Conservation (phyloP, 352 stramenopile genomes). For the Sclerospora graminicola region DNA sequence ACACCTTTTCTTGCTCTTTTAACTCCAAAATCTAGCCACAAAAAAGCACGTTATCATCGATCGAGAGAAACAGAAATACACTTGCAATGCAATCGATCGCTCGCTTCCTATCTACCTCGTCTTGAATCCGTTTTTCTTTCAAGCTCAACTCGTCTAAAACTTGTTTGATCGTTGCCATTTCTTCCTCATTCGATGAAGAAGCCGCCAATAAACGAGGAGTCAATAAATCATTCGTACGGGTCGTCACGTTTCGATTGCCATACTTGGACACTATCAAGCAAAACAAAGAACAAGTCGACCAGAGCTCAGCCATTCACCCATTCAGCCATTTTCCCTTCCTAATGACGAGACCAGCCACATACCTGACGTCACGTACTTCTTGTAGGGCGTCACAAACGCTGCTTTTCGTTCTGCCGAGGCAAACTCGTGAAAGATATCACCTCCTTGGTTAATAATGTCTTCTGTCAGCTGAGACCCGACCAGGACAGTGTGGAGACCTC, state of each 20-base stretch:
- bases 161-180: conserved; percentile 51
- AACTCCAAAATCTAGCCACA: conserved; percentile 36
- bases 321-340: no score
- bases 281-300: no score
- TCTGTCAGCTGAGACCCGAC: conserved; percentile 66
- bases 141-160: conserved; percentile 30
- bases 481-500: conserved; percentile 70
- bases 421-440: conserved; percentile 52
- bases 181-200: conserved; percentile 70
- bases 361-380: conserved; percentile 82
- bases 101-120: conserved; percentile 25
- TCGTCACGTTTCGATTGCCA: conserved; percentile 73
- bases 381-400: conserved; percentile 72
- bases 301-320: no score
- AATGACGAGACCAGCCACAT: no score
- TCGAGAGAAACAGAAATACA: no score
- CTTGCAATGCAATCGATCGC: no score
- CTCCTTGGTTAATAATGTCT: conserved; percentile 61
- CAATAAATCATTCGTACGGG: conserved; percentile 70
- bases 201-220: conserved; percentile 54
- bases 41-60: no score
- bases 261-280: conserved; percentile 61
- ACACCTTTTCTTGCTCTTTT: conserved; percentile 53
- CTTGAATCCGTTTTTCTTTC: conserved; percentile 34
- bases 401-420: conserved; percentile 45